Percentiles rank a stretch among this genome's conserved stretches.
These are phyloP conservation scores for Syzygium aromaticum DNA, from an alignment of 345 rosid species.

Conservation along the genomic window DNA sequence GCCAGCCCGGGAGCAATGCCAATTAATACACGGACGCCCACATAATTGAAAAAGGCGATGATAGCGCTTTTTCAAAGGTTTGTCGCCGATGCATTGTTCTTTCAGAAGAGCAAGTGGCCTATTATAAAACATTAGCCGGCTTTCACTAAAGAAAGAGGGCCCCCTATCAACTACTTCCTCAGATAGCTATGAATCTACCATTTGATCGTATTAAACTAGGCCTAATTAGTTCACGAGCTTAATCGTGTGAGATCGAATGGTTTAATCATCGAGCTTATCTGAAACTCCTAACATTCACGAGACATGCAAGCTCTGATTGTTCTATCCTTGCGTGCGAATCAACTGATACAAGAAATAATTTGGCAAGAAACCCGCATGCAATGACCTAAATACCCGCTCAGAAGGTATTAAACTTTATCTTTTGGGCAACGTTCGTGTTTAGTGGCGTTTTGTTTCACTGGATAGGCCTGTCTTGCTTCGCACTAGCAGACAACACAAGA, in stretches of 20 bases:
- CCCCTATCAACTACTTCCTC: background rate
- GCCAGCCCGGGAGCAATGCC: background rate
- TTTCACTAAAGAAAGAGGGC: background rate
- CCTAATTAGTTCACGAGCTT: background rate
- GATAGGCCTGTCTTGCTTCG: background rate
- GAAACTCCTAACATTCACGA: background rate
- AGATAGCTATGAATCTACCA: background rate
- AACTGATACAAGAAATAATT: background rate
- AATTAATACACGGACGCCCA: background rate
- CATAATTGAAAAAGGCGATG: background rate
- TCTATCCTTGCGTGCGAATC: background rate
- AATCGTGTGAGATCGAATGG: background rate
- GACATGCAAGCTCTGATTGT: background rate
- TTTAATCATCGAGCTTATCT: background rate
- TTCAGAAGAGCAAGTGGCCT: background rate
- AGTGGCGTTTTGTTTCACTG: background rate
- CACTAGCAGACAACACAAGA: background rate
- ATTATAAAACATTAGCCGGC: background rate
- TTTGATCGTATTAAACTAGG: background rate
- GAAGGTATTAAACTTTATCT: background rate
- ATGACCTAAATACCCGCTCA: background rate
- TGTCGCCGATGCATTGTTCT: background rate
- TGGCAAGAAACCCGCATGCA: background rate
- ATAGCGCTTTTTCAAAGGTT: background rate
- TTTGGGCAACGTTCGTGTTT: background rate